phyloP scores from a whole-genome alignment of 1,284 basidiomycete genomes.

The Spongispora temasekensis region DNA sequence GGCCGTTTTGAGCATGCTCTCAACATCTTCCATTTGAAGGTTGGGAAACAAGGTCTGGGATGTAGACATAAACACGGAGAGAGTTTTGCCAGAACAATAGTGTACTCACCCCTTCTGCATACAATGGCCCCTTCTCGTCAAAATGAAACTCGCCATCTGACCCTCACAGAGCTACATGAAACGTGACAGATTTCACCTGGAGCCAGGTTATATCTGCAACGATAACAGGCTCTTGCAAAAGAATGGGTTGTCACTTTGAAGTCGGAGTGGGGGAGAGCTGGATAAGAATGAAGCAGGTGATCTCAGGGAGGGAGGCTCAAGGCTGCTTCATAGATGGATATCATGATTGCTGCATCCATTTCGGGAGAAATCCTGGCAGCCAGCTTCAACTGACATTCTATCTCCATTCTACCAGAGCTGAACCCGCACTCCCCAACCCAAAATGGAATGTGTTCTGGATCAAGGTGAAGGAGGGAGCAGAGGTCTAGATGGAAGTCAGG shows the following conservation, averaged over 20 bases:
- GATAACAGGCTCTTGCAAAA: neutral
- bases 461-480: too few species aligned
- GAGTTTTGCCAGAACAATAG: neutral
- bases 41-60: neutral
- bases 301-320: neutral
- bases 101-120: neutral
- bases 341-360: neutral
- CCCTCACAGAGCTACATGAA: neutral
- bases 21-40: neutral
- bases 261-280: neutral
- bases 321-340: neutral
- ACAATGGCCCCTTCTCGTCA: neutral
- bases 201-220: neutral
- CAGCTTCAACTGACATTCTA: neutral
- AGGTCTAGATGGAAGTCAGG: too few species aligned
- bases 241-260: neutral
- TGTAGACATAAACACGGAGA: neutral
- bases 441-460: too few species aligned
- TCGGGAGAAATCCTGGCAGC: neutral
- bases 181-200: neutral
- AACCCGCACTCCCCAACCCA: too few species aligned
- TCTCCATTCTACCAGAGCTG: too few species aligned
- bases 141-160: neutral
- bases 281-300: neutral
- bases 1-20: neutral